A percentile compares a stretch with the other conserved stretches of the same genome.
Conservation (phyloP, 352 stramenopile species). For the Pythium grandisporangium region DNA sequence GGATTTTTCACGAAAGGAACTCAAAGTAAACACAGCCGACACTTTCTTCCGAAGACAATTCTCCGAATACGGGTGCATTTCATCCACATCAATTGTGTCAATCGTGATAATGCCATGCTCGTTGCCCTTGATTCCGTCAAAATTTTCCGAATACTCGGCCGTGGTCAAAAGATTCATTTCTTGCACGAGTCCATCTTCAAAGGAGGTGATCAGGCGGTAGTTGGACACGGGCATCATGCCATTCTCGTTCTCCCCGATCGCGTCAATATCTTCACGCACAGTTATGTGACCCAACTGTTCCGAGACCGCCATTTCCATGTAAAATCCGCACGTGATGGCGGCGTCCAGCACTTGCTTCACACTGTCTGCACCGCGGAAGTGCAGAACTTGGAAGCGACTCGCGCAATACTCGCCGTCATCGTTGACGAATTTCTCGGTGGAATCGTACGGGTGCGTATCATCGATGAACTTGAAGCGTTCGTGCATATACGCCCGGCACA, state of each 20-base stretch:
- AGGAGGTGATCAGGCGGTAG: constrained; percentile 19
- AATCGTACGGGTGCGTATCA: constrained; percentile 18
- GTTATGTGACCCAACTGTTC: constrained; percentile 27
- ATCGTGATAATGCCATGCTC: constrained; percentile 23
- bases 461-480: constrained; percentile 25
- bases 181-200: constrained; percentile 13
- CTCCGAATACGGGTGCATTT: constrained; percentile 31
- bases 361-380: constrained; percentile 11
- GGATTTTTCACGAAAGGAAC: too few relatives aligned
- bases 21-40: constrained; percentile 10
- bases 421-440: constrained; percentile 12
- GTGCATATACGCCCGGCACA: constrained; percentile 20
- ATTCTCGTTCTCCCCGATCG: constrained; percentile 7
- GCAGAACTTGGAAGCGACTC: constrained; percentile 23
- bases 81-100: constrained; percentile 35
- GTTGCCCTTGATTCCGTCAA: not conserved
- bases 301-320: constrained; percentile 30
- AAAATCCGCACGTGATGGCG: constrained; percentile 18
- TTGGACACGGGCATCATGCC: too few relatives aligned
- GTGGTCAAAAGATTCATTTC: constrained; percentile 28
- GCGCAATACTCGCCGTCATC: constrained; percentile 22
- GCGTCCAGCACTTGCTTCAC: constrained; percentile 26
- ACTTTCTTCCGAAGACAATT: constrained; percentile 30
- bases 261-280: constrained; percentile 25
- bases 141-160: constrained; percentile 2